Base-by-base conservation (phyloP, 805 yeast genomes). In the Candida ovalis region DNA sequence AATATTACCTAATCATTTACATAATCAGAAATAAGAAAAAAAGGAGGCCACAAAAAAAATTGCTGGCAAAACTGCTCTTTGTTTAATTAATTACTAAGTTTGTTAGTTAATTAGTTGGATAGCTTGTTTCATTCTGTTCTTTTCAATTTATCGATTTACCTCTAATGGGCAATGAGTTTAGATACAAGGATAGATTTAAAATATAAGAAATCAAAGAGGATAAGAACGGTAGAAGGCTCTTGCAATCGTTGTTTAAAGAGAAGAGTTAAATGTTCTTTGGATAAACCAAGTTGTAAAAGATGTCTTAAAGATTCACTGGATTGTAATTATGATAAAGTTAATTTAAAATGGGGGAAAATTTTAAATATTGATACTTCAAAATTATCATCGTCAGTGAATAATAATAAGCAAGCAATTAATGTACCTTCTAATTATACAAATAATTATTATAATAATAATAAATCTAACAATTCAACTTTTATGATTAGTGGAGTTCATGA, bases 191-290 rank as follows among this genome's bases (percentile, higher is more conserved):
- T 4, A 10, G 35, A 30, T 17, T 12, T 17, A 30, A 15, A 8
- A 12, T 15, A 10, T 17, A 42, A 27, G 42, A 45, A 43, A 50
- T 27, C 54, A 4, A 60, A 57, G 39, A 48, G 66, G 38, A 35
- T 55, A n/a, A 50, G 66, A 41, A 57, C 61, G 0, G 65, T 61
- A 4, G 55, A 52, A 38, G 64, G 66, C 1, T 54, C 62, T 22
- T 76, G 81, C 54, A 71, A 78, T 73, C 72, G 74, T 15, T 76
- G 81, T 51, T 64, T 76, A 30, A 54, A 63, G n/a, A 62, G 76
- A 13, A 71, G 76, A 45, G 76, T 76, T 54, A 75, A 74, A 54
- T 76, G 81, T 57, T 76, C 75, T 44, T 60, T 74, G 15, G 58
- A 56, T 10, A 63, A 66, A 44, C 80, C 80, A 2, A 44, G 41